Conservation (phyloP, 805 yeast genomes). For the Yarrowia divulgata region DNA sequence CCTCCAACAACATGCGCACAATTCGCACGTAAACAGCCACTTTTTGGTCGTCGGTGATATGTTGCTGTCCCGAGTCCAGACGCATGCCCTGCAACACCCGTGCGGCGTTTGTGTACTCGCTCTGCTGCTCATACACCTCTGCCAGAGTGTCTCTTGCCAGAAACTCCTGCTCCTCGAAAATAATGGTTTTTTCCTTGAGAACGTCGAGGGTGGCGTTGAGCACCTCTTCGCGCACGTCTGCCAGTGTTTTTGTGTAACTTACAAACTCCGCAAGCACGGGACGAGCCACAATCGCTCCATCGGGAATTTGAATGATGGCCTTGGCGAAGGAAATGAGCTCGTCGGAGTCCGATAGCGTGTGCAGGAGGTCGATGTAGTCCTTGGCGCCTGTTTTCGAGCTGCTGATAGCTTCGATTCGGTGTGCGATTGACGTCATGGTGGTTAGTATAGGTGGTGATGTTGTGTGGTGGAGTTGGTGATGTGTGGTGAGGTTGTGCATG, state of each 20-base stretch:
- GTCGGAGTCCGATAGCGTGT: background rate
- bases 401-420: background rate
- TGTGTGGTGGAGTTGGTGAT: background rate
- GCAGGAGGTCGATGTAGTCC: slow-evolving; percentile 6
- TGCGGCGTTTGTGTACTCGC: slow-evolving; percentile 45
- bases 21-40: slow-evolving; percentile 46
- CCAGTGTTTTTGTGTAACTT: background rate
- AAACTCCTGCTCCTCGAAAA: slow-evolving; percentile 45
- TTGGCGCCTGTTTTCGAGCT: slow-evolving; percentile 16
- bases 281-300: slow-evolving; percentile 34
- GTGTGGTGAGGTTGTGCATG: background rate
- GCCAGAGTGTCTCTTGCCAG: slow-evolving; percentile 46
- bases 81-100: slow-evolving; percentile 44
- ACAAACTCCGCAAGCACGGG: slow-evolving; percentile 35
- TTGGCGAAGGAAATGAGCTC: slow-evolving; percentile 27
- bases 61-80: slow-evolving; percentile 42
- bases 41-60: slow-evolving; percentile 44
- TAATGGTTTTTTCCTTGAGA: slow-evolving; percentile 11
- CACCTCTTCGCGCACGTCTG: slow-evolving; percentile 10
- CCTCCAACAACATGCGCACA: slow-evolving; percentile 46
- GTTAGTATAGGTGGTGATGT: background rate
- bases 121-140: slow-evolving; percentile 43
- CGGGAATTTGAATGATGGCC: slow-evolving; percentile 21
- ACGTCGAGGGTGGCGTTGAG: slow-evolving; percentile 2
- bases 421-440: background rate